A percentile compares a stretch with the other conserved stretches of the same genome.
Evolutionary conservation across 139 green algal genomes (phyloP).

Genomic region (Tetradesmus obliquus): DNA sequence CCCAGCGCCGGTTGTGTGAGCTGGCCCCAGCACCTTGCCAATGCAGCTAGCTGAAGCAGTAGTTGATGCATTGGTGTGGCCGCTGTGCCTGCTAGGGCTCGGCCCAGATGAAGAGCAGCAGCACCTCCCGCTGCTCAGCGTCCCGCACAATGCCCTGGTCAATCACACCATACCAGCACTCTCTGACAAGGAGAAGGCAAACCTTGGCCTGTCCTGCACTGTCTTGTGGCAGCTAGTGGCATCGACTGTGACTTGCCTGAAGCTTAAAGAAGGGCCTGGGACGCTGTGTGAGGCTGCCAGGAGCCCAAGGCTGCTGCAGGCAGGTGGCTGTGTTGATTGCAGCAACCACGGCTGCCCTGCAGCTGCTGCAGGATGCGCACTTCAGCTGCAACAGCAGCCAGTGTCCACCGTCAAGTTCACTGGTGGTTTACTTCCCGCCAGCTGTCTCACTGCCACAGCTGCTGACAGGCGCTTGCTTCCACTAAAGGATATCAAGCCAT

Average conservation of each 20-base stretch:
- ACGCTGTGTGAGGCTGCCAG: not conserved
- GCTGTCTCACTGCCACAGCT: too few relatives aligned
- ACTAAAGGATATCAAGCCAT: too few relatives aligned
- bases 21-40: not conserved
- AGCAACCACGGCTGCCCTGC: too few relatives aligned
- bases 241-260: not conserved
- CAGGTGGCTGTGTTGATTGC: not conserved
- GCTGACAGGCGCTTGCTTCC: too few relatives aligned
- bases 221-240: constrained; percentile 24
- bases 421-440: too few relatives aligned
- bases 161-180: constrained; percentile 25
- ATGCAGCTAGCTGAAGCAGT: not conserved
- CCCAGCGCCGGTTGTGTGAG: not conserved
- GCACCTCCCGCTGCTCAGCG: not conserved
- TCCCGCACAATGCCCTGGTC: constrained; percentile 19
- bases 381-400: too few relatives aligned
- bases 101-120: not conserved
- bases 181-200: not conserved
- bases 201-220: constrained; percentile 1
- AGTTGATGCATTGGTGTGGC: constrained; percentile 26
- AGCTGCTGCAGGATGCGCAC: too few relatives aligned
- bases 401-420: too few relatives aligned
- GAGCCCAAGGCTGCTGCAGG: not conserved
- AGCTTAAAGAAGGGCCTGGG: not conserved
- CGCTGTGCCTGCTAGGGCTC: constrained; percentile 16